A percentile compares a stretch with the other conserved stretches of the same genome.
Conservation (phyloP, 768 basidiomycete species). For the Mycena floridula region DNA sequence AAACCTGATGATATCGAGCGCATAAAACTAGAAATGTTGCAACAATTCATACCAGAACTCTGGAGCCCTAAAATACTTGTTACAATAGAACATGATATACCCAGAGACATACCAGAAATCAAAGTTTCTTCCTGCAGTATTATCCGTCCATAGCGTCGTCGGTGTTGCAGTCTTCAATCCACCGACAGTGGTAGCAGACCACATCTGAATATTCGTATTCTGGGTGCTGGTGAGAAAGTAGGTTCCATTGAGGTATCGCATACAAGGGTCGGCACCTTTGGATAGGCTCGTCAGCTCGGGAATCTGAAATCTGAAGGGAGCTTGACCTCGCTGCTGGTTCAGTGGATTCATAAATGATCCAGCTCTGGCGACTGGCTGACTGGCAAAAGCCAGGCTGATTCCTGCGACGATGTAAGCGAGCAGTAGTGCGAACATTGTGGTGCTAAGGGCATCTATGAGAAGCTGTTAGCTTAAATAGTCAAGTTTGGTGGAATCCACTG, state of each 20-base stretch:
- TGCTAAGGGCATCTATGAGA: no score
- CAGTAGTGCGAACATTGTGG: no score
- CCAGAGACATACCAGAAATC: slow-evolving; percentile 5
- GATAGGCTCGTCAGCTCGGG: no score
- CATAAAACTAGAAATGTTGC: slow-evolving; percentile 7
- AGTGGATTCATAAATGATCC: no score
- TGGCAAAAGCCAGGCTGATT: no score
- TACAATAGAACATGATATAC: not conserved
- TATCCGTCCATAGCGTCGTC: slow-evolving; percentile 7
- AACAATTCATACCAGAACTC: slow-evolving; percentile 10
- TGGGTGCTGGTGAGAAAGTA: slow-evolving; percentile 12
- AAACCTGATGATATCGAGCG: no score
- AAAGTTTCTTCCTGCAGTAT: slow-evolving; percentile 10
- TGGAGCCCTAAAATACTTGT: slow-evolving; percentile 6
- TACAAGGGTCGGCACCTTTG: slow-evolving; percentile 12
- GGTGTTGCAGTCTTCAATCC: slow-evolving; percentile 10
- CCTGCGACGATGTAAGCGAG: no score
- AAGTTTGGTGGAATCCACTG: no score
- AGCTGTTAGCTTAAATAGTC: no score
- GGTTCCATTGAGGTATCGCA: slow-evolving; percentile 11
- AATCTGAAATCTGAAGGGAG: no score
- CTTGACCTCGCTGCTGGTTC: no score
- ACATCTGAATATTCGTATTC: slow-evolving; percentile 11
- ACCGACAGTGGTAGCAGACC: slow-evolving; percentile 9
- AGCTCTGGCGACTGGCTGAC: no score